Conservation (phyloP, 352 stramenopile genomes). For the Phytophthora agathidicida region DNA sequence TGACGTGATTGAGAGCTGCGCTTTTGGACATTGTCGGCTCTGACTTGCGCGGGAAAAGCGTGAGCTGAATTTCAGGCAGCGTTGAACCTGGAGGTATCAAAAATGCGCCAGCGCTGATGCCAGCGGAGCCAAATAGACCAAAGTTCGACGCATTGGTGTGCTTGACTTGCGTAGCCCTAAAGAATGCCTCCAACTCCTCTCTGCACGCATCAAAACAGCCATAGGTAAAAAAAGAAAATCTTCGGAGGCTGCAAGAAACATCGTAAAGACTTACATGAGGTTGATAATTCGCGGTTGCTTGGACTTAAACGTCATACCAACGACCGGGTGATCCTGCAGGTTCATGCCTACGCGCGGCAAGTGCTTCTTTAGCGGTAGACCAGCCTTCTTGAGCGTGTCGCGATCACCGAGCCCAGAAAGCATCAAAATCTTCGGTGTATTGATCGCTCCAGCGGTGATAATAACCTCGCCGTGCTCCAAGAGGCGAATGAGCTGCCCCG, state of each 20-base stretch:
- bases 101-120: slow-evolving; percentile 79
- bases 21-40: slow-evolving; percentile 79
- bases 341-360: slow-evolving; percentile 86
- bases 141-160: slow-evolving; percentile 46
- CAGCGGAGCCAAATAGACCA: slow-evolving; percentile 65
- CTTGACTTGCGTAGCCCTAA: slow-evolving; percentile 37
- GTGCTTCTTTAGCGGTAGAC: slow-evolving; percentile 66
- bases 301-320: slow-evolving; percentile 77
- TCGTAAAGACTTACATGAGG: slow-evolving; percentile 54
- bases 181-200: slow-evolving; percentile 53
- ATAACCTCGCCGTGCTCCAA: slow-evolving; percentile 59
- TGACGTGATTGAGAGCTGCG: slow-evolving; percentile 43
- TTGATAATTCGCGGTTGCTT: slow-evolving; percentile 34
- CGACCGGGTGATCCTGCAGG: slow-evolving; percentile 88
- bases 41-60: slow-evolving; percentile 84
- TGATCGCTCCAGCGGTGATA: slow-evolving; percentile 84
- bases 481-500: slow-evolving; percentile 44
- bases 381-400: slow-evolving; percentile 46
- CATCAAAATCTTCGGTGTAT: slow-evolving; percentile 88
- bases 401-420: slow-evolving; percentile 62
- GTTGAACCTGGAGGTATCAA: slow-evolving; percentile 71
- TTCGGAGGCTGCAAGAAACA: too few relatives aligned
- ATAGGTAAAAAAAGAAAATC: not conserved
- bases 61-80: slow-evolving; percentile 87
- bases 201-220: slow-evolving; percentile 24